Evolutionary conservation across 306 rosid genomes (phyloP).

Genomic region (Medicago arabica): DNA sequence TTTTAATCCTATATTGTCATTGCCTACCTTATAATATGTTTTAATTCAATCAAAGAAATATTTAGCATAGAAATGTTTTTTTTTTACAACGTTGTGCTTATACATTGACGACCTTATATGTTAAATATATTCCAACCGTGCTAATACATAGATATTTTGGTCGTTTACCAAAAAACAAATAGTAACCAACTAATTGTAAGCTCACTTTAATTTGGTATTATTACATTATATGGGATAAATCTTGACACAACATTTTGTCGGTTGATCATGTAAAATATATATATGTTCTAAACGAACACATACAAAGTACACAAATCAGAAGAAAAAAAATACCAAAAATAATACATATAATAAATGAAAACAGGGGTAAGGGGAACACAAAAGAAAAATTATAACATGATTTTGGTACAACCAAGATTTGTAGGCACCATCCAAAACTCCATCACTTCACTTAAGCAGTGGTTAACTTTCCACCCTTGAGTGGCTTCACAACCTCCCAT

Average conservation of each 20-base stretch:
- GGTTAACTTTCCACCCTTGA: conserved; percentile 55
- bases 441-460: conserved; percentile 54
- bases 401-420: conserved; percentile 30
- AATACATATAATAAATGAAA: conserved; percentile 17
- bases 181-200: neutral
- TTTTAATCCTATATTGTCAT: too few relatives aligned
- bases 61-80: too few relatives aligned
- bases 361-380: neutral
- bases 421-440: conserved; percentile 33
- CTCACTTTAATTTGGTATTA: conserved; percentile 5
- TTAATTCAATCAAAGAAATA: too few relatives aligned
- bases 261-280: neutral
- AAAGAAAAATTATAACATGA: conserved; percentile 5
- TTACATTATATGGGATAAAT: neutral
- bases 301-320: conserved; percentile 18
- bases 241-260: conserved; percentile 7
- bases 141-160: too few relatives aligned
- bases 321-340: neutral
- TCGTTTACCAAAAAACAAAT: too few relatives aligned
- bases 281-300: conserved; percentile 9
- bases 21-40: too few relatives aligned
- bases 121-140: too few relatives aligned
- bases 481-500: conserved; percentile 71
- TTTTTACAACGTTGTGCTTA: too few relatives aligned
- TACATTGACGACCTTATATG: too few relatives aligned